These are phyloP conservation scores for Moesziomyces antarcticus DNA, from an alignment of 1,284 basidiomycete species.

Conservation along the genomic window DNA sequence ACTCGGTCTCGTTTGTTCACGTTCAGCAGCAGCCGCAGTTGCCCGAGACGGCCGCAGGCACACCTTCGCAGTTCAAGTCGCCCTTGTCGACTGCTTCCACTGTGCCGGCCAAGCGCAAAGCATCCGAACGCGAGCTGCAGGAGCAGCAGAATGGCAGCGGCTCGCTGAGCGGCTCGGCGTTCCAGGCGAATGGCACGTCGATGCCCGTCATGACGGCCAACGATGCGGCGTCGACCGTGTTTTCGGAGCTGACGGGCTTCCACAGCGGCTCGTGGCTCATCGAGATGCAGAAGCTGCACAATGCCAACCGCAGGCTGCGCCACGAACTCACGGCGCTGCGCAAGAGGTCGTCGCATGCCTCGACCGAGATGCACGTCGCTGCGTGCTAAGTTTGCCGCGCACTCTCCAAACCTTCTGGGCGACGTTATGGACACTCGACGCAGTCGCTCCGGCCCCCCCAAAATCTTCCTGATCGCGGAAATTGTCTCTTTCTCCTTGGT, in stretches of 20 bases:
- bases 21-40: slow-evolving; percentile 27
- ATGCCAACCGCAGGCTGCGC: slow-evolving; percentile 31
- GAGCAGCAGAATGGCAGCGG: slow-evolving; percentile 18
- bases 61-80: not conserved
- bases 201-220: slow-evolving; percentile 32
- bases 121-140: slow-evolving; percentile 10
- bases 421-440: no score
- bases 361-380: slow-evolving; percentile 2
- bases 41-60: not conserved
- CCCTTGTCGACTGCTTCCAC: slow-evolving; percentile 1
- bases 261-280: slow-evolving; percentile 43
- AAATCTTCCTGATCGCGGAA: no score
- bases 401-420: no score
- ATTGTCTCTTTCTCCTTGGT: no score
- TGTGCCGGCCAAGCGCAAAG: slow-evolving; percentile 27
- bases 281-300: slow-evolving; percentile 48
- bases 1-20: slow-evolving; percentile 39
- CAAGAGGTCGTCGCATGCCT: slow-evolving; percentile 2
- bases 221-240: slow-evolving; percentile 41
- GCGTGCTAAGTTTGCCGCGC: slow-evolving; percentile 5
- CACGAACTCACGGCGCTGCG: slow-evolving; percentile 31
- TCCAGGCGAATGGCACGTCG: slow-evolving; percentile 16
- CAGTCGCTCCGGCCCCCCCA: no score
- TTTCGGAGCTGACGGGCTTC: slow-evolving; percentile 42
- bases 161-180: slow-evolving; percentile 15